These are phyloP conservation scores for Aspergillus incahuasiensis DNA, from an alignment of 495 filamentous ascomycete genomes.

Conservation along the genomic window DNA sequence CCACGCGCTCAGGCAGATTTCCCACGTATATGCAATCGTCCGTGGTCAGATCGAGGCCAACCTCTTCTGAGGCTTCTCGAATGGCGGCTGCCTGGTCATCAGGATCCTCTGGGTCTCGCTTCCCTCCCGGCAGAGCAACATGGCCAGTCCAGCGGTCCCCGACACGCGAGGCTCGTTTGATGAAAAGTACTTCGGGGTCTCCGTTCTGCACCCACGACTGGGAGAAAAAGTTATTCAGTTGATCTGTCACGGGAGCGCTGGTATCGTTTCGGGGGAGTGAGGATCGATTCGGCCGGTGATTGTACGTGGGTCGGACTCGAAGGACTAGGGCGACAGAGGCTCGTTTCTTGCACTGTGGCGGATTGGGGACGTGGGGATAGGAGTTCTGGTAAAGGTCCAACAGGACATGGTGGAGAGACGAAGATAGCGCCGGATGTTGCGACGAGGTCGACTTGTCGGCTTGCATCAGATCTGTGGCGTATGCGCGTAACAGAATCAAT, in stretches of 20 bases:
- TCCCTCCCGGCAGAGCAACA: constrained; percentile 71
- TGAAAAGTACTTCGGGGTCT: constrained; percentile 72
- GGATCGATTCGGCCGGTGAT: constrained; percentile 47
- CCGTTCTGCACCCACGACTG: constrained; percentile 69
- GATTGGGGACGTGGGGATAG: constrained; percentile 61
- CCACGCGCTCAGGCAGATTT: constrained; percentile 66
- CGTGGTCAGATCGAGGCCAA: constrained; percentile 59
- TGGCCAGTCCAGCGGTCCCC: constrained; percentile 76
- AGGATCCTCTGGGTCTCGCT: constrained; percentile 62
- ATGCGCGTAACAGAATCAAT: neutral
- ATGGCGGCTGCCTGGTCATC: constrained; percentile 62
- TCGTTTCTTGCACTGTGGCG: constrained; percentile 56
- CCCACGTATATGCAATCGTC: constrained; percentile 55
- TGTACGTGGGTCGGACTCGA: constrained; percentile 58
- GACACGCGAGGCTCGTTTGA: constrained; percentile 65
- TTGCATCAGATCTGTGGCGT: neutral
- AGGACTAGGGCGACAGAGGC: constrained; percentile 71
- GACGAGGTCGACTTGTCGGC: constrained; percentile 1
- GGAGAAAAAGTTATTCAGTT: constrained; percentile 58
- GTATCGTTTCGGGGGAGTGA: constrained; percentile 20
- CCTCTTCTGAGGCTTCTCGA: constrained; percentile 68
- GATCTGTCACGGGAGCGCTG: constrained; percentile 33
- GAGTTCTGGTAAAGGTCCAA: constrained; percentile 48
- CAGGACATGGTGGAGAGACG: constrained; percentile 44
- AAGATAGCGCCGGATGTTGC: constrained; percentile 10